A percentile compares a stretch with the other conserved stretches of the same genome.
Conservation (phyloP, 352 stramenopile genomes). For the Globisporangium paddicum region DNA sequence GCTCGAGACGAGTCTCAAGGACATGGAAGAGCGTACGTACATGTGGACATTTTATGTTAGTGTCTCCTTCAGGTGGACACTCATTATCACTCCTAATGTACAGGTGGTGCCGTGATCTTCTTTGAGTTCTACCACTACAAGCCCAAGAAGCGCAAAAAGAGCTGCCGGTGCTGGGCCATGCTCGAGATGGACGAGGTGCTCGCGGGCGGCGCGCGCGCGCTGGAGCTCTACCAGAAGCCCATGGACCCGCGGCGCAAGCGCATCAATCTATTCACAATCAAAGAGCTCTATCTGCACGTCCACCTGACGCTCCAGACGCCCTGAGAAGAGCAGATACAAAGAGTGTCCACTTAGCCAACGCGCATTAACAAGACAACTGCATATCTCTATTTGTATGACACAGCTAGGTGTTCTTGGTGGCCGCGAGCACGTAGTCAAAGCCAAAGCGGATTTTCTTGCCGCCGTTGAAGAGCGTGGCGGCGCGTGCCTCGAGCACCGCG, state of each 20-base stretch:
- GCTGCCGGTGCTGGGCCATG: constrained; percentile 65
- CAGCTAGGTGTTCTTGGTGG: constrained; percentile 17
- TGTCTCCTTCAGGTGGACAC: background rate
- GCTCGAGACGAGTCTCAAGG: constrained; percentile 40
- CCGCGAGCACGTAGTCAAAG: constrained; percentile 89
- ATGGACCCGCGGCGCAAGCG: constrained; percentile 62
- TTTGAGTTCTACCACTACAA: constrained; percentile 81
- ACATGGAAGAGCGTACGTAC: constrained; percentile 41
- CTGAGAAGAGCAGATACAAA: background rate
- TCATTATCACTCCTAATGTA: background rate
- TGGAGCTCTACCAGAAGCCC: constrained; percentile 70
- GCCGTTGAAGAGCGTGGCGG: constrained; percentile 52
- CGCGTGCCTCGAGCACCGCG: constrained; percentile 9
- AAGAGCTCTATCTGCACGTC: constrained; percentile 65
- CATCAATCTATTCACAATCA: constrained; percentile 70
- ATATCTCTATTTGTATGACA: background rate
- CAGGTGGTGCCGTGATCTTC: constrained; percentile 54
- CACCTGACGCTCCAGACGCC: constrained; percentile 25
- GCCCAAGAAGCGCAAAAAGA: constrained; percentile 72
- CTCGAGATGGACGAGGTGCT: constrained; percentile 66
- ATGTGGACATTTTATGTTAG: background rate
- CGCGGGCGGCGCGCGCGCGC: constrained; percentile 22
- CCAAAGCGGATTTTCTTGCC: constrained; percentile 51
- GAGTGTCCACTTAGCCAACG: background rate
- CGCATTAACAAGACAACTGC: background rate